Percentiles rank a stretch among this genome's conserved stretches.
Conservation (phyloP, 2,329 filamentous ascomycete genomes). For the Bipolaris bicolor region DNA sequence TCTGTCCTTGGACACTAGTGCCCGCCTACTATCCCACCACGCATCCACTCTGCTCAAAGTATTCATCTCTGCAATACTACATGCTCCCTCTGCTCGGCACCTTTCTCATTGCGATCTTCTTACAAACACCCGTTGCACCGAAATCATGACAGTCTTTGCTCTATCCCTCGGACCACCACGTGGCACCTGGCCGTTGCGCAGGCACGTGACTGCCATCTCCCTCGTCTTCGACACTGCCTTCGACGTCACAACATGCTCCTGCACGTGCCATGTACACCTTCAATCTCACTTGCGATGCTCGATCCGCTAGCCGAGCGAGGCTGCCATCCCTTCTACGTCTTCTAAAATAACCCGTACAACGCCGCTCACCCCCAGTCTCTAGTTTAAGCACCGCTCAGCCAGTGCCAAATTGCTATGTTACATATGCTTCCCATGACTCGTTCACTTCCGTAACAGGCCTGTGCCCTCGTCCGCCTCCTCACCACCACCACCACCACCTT, state of each 20-base stretch:
- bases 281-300: background rate
- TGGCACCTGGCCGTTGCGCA: background rate
- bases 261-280: background rate
- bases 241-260: background rate
- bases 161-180: background rate
- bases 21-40: no score
- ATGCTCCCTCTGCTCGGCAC: no score
- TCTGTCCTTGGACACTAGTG: background rate
- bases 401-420: slow-evolving; percentile 14
- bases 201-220: background rate
- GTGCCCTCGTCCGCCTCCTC: slow-evolving; percentile 36
- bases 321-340: background rate
- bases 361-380: slow-evolving; percentile 22
- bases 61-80: no score
- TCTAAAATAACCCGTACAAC: slow-evolving; percentile 11
- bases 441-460: slow-evolving; percentile 38
- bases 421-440: background rate
- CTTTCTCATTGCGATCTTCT: slow-evolving; percentile 1
- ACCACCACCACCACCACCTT: slow-evolving; percentile 28
- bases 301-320: background rate
- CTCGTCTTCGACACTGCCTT: background rate
- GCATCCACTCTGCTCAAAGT: no score
- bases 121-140: background rate
- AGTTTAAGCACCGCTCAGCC: slow-evolving; percentile 2
- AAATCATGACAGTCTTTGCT: background rate